Percentiles rank a stretch among this genome's conserved stretches.
phyloP scores from a whole-genome alignment of 108 stramenopile genomes.

The Stephanodiscus triporus region DNA sequence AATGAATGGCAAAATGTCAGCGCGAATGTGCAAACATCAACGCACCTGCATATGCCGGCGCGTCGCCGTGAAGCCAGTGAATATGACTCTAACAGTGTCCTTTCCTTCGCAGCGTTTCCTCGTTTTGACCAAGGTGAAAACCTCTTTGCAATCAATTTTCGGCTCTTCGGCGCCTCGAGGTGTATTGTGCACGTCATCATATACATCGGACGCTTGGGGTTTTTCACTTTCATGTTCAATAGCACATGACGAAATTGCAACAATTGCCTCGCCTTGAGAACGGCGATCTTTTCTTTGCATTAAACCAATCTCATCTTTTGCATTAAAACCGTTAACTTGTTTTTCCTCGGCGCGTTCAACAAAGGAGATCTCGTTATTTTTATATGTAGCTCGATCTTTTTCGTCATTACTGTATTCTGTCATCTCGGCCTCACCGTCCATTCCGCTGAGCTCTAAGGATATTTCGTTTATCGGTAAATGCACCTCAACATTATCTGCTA shows the following conservation, averaged over 20 bases:
- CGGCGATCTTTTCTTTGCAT: neutral
- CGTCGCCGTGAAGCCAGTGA: slow-evolving; percentile 49
- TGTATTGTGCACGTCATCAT: slow-evolving; percentile 1
- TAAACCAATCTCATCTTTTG: neutral
- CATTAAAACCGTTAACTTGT: neutral
- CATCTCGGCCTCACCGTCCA: neutral
- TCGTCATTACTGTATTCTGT: neutral
- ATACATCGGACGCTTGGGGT: neutral
- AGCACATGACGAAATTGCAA: neutral
- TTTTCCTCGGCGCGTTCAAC: neutral
- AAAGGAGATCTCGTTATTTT: neutral
- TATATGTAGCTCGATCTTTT: neutral
- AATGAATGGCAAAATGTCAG: neutral
- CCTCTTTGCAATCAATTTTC: neutral
- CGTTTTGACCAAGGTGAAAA: slow-evolving; percentile 14
- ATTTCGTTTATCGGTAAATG: neutral
- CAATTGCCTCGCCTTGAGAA: neutral
- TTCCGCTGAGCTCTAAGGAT: neutral
- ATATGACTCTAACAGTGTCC: slow-evolving; percentile 40
- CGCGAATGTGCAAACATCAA: neutral
- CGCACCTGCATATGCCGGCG: slow-evolving; percentile 34
- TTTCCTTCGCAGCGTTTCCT: slow-evolving; percentile 31
- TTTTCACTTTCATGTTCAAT: neutral
- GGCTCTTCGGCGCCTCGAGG: neutral
- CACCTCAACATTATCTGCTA: neutral